A percentile compares a stretch with the other conserved stretches of the same genome.
Evolutionary conservation across 139 green algal genomes (phyloP).

Genomic region (Haematococcus sp.): DNA sequence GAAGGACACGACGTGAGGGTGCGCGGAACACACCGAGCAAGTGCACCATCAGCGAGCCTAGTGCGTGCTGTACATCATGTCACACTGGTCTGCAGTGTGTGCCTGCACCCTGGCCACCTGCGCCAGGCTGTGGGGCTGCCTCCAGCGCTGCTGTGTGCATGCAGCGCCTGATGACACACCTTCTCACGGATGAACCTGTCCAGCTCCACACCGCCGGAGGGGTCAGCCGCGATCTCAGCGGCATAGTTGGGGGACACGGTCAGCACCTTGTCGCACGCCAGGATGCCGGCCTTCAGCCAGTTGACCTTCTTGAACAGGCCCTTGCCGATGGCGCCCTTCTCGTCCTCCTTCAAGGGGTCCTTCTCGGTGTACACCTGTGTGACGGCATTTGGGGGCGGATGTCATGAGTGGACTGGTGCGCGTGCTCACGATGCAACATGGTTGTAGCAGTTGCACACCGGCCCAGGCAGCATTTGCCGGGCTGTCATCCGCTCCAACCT

Average conservation of each 20-base stretch:
- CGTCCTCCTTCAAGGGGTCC: conserved; percentile 18
- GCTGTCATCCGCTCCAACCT: too few species aligned
- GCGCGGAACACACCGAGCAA: too few species aligned
- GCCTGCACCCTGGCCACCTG: too few species aligned
- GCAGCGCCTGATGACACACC: neutral
- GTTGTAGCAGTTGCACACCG: too few species aligned
- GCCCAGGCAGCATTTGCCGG: neutral
- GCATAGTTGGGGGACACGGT: conserved; percentile 98
- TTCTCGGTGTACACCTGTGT: conserved; percentile 16
- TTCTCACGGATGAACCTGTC: conserved; percentile 32
- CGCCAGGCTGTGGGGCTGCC: too few species aligned
- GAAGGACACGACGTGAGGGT: too few species aligned
- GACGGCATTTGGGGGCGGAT: too few species aligned
- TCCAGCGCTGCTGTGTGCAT: neutral
- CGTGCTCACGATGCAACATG: too few species aligned
- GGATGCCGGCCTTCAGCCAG: conserved; percentile 94
- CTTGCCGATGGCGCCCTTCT: conserved; percentile 16
- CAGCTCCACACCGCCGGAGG: conserved; percentile 74
- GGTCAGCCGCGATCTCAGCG: conserved; percentile 77
- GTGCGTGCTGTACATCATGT: too few species aligned
- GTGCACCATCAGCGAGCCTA: too few species aligned
- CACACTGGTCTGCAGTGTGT: too few species aligned
- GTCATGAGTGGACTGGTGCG: too few species aligned
- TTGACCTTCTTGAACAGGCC: conserved; percentile 88
- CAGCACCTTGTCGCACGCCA: conserved; percentile 85